Evolutionary conservation across 2,329 filamentous ascomycete species (phyloP), one percentile per base, ranked within the genome.

Genomic region (Aspergillus sp.): DNA sequence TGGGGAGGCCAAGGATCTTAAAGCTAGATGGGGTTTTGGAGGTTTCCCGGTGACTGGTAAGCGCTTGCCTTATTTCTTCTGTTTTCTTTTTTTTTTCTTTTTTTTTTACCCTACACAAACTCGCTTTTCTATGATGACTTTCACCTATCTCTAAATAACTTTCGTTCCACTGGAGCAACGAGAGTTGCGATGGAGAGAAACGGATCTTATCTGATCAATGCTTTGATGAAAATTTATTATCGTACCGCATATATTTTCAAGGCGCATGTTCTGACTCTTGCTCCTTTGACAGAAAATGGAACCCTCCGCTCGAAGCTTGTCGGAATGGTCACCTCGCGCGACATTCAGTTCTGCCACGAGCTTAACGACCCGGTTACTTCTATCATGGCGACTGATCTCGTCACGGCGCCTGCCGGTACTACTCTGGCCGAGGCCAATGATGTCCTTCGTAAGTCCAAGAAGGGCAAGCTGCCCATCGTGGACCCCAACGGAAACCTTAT

Each of bases 91-190:
- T 8, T 41, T 35, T 34, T 45, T 46, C 35, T 29, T 45, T 45
- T 32, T 5, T 8, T 32, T 8, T 32, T 32, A 32, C 5, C 29
- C 5, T 5, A 32, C 8, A 8, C 29, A 32, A 32, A n/a, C n/a
- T n/a, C 29, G 8, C 55, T 52, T 48, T 62, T 58, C 49, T 57
- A 95, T 95, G 93, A 88, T 78, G 80, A 77, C 81, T 67, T 70
- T 48, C 76, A 78, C 79, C 70, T 70, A 76, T 73, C 74, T 63
- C 62, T 67, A 75, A 81, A 86, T 96, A 97, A 97, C 93, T 98
- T 98, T 98, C 93, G 93, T 98, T 98, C 93, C 91, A 91, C 93
- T 88, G 88, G 79, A 94, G 84, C 81, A 85, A 86, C 83, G 78
- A 79, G 75, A 82, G 66, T 79, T 80, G 86, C 88, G 79, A 76